These are phyloP conservation scores for Dictyophora rubrovolvata DNA, from an alignment of 768 basidiomycete species.

Conservation along the genomic window DNA sequence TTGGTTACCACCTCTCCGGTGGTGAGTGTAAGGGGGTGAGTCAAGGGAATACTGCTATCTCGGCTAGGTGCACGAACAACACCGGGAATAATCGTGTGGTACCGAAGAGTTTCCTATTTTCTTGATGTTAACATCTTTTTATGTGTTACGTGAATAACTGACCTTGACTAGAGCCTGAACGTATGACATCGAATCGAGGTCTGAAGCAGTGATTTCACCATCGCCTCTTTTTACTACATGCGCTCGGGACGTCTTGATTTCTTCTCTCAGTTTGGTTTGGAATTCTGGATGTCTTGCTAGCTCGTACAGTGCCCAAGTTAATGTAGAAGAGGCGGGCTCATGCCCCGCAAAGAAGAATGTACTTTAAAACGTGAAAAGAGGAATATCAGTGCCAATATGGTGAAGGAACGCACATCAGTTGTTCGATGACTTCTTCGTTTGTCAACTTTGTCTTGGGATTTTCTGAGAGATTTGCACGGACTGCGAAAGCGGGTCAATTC, in stretches of 20 bases:
- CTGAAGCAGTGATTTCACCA: conserved; percentile 19
- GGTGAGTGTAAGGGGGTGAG: conserved; percentile 19
- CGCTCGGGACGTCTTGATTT: conserved; percentile 17
- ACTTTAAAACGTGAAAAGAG: background rate
- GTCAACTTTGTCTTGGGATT: conserved; percentile 19
- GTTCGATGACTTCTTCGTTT: conserved; percentile 22
- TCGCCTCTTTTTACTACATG: conserved; percentile 15
- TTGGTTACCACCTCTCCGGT: conserved; percentile 15
- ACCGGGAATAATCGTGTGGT: conserved; percentile 23
- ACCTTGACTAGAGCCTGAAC: conserved; percentile 26
- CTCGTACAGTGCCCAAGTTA: conserved; percentile 23
- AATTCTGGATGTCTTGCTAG: conserved; percentile 18
- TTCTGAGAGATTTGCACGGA: conserved; percentile 22
- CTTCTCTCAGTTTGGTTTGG: conserved; percentile 20
- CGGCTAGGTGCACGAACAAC: conserved; percentile 17
- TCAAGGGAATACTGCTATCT: conserved; percentile 26
- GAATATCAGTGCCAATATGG: background rate
- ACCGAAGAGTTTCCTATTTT: conserved; percentile 21
- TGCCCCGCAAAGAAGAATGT: conserved; percentile 15
- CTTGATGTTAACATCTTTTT: background rate
- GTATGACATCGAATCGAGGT: conserved; percentile 25
- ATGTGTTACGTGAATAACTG: background rate
- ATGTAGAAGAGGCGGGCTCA: conserved; percentile 22
- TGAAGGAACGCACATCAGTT: conserved; percentile 19
- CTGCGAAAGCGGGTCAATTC: conserved; percentile 3